Base-by-base conservation (phyloP, 225 moss, liverwort and hornwort genomes). In the Asterella californica region DNA sequence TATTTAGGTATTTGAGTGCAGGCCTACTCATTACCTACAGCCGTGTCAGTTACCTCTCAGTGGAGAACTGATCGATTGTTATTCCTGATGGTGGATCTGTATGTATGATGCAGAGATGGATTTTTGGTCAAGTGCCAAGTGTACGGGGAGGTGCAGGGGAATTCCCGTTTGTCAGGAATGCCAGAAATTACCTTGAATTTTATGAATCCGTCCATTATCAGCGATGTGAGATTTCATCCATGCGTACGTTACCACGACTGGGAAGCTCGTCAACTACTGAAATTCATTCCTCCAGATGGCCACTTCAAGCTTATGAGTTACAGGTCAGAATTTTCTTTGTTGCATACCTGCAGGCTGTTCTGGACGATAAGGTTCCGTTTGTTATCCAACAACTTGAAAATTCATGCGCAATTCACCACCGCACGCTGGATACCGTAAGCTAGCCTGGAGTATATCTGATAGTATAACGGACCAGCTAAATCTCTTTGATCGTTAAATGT, bases 241-340 rank as follows among this genome's bases (percentile, higher is more conserved):
- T 99, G 95, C 85, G 90, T 99, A 49, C 86, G 88, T 46, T 79
- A 79, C 67, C 81, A 85, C 80, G 82, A 91, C 48, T 99, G 95
- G 99, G 95, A 95, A 75, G 80, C 83, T 70, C 89, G 87, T 82
- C 93, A 91, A 46, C 90, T 86, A 63, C 87, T 99, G 63, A 90
- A 92, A 52, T 99, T 99, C 80, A 87, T 99, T 48, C 99, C 99
- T 81, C 99, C 99, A 48, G 95, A 99, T 82, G 99, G 99, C 66
- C 81, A 90, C 48, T 99, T 99, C 79, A 95, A 92, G 86, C 90
- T 99, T 50, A 95, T 99, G 95, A 95, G 92, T 81, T 99, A 99
- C 89, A 93, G 97, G 97, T 92, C 72, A 64, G 82, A 57, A 65
- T 34, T 76, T 25, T 38, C 63, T 61, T 71, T 81, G 11, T 25